phyloP scores from a whole-genome alignment of 2,329 filamentous ascomycete species.

The Thermothelomyces thermophilus region DNA sequence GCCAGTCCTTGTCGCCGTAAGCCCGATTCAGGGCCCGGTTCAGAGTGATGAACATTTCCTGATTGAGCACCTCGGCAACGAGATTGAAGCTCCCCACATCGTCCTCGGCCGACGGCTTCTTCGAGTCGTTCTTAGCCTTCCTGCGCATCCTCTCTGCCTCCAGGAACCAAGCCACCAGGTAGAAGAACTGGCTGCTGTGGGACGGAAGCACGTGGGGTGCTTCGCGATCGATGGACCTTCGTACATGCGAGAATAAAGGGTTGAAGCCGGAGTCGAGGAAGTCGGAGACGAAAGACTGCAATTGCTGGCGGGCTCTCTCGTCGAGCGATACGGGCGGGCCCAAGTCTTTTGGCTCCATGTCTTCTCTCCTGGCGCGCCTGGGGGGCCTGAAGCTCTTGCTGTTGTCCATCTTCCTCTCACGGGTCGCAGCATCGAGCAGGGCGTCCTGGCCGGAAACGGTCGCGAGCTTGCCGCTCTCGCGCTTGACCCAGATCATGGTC shows the following conservation, averaged over 20 bases:
- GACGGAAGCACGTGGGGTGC: conserved; percentile 71
- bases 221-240: conserved; percentile 86
- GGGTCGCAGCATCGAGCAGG: conserved; percentile 63
- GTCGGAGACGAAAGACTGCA: conserved; percentile 80
- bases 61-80: conserved; percentile 82
- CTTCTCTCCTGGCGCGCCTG: conserved; percentile 53
- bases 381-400: conserved; percentile 88
- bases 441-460: conserved; percentile 86
- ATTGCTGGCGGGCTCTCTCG: conserved; percentile 63
- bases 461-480: conserved; percentile 75
- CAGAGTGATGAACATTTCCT: conserved; percentile 87
- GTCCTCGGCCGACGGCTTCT: conserved; percentile 36
- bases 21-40: conserved; percentile 75
- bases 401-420: conserved; percentile 82
- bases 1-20: conserved; percentile 79
- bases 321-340: conserved; percentile 67
- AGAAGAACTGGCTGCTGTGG: conserved; percentile 84
- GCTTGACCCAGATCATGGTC: conserved; percentile 94
- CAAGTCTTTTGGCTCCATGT: conserved; percentile 65
- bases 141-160: conserved; percentile 73
- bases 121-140: conserved; percentile 48
- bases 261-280: conserved; percentile 96
- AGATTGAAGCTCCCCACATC: conserved; percentile 74
- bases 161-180: conserved; percentile 87
- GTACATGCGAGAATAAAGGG: conserved; percentile 74